phyloP scores from a whole-genome alignment of 2,329 filamentous ascomycete genomes.

The Scedosporium aurantiacum region DNA sequence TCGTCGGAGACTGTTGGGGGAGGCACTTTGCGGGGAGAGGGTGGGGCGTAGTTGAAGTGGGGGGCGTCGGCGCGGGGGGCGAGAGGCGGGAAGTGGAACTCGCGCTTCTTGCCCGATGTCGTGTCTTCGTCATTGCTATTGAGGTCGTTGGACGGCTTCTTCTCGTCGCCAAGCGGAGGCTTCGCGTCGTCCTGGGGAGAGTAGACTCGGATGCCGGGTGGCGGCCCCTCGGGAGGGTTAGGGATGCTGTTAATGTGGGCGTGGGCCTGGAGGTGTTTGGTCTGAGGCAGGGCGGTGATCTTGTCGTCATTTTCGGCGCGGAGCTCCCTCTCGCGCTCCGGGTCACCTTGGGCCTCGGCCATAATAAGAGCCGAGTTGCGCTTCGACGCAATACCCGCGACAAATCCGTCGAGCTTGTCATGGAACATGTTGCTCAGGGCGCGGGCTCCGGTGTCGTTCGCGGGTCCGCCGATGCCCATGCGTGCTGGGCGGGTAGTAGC shows the following conservation, averaged over 20 bases:
- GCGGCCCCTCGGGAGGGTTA: slow-evolving; percentile 18
- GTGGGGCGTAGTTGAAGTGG: slow-evolving; percentile 48
- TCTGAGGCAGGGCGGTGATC: slow-evolving; percentile 68
- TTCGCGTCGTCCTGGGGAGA: slow-evolving; percentile 13
- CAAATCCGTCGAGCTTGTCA: slow-evolving; percentile 78
- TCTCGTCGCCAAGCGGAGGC: slow-evolving; percentile 3
- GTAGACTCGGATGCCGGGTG: slow-evolving; percentile 14
- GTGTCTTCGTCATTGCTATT: slow-evolving; percentile 29
- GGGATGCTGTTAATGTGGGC: slow-evolving; percentile 10
- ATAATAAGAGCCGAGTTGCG: slow-evolving; percentile 75
- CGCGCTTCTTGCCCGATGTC: slow-evolving; percentile 31
- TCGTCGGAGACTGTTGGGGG: slow-evolving; percentile 1
- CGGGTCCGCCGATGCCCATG: slow-evolving; percentile 11
- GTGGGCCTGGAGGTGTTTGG: slow-evolving; percentile 51
- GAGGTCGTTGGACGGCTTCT: not conserved
- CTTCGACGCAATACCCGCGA: slow-evolving; percentile 77
- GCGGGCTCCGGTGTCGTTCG: slow-evolving; percentile 23
- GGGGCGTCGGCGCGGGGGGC: slow-evolving; percentile 37
- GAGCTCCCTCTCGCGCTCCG: slow-evolving; percentile 67
- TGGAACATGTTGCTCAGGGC: slow-evolving; percentile 68
- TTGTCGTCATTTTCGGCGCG: slow-evolving; percentile 74
- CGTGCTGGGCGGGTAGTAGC: slow-evolving; percentile 46
- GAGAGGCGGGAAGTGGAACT: slow-evolving; percentile 49
- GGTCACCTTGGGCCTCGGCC: slow-evolving; percentile 69
- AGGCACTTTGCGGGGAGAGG: slow-evolving; percentile 27